phyloP scores from a whole-genome alignment of 2,329 filamentous ascomycete genomes.

The Coleophoma crateriformis region DNA sequence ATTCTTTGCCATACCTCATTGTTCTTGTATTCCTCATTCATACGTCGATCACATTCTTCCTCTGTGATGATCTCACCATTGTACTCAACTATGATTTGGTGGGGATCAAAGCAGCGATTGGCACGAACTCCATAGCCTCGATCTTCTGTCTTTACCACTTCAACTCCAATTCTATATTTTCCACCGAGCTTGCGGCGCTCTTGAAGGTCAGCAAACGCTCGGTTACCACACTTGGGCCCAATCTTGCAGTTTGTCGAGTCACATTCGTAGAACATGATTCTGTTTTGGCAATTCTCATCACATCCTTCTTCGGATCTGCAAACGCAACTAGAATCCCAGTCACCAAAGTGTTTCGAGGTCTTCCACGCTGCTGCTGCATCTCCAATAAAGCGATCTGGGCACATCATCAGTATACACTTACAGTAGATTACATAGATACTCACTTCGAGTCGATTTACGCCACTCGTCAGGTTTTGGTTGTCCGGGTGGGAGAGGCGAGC shows the following conservation, averaged over 20 bases:
- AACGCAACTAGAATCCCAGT: conserved; percentile 72
- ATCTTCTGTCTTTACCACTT: conserved; percentile 86
- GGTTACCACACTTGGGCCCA: conserved; percentile 76
- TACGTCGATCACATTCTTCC: conserved; percentile 84
- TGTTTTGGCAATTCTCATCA: conserved; percentile 85
- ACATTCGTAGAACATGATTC: conserved; percentile 97
- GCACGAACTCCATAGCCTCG: conserved; percentile 88
- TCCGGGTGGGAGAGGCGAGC: conserved; percentile 77
- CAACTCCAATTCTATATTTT: conserved; percentile 87
- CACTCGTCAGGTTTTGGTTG: conserved; percentile 92
- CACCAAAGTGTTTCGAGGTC: conserved; percentile 67
- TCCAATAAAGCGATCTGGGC: conserved; percentile 79
- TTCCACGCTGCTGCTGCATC: conserved; percentile 78
- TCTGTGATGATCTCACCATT: conserved; percentile 97
- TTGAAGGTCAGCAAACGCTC: conserved; percentile 76
- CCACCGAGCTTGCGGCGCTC: conserved; percentile 72
- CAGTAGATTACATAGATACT: conserved; percentile 27
- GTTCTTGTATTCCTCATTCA: conserved; percentile 90
- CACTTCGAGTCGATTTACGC: conserved; percentile 87
- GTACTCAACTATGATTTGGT: conserved; percentile 98
- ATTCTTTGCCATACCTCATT: conserved; percentile 63
- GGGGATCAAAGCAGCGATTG: conserved; percentile 78
- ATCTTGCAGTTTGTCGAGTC: conserved; percentile 84
- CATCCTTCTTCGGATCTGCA: conserved; percentile 77
- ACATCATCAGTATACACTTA: conserved; percentile 7